Evolutionary conservation across 208 protist species (phyloP).

Genomic region (Leishmania amazonensis): DNA sequence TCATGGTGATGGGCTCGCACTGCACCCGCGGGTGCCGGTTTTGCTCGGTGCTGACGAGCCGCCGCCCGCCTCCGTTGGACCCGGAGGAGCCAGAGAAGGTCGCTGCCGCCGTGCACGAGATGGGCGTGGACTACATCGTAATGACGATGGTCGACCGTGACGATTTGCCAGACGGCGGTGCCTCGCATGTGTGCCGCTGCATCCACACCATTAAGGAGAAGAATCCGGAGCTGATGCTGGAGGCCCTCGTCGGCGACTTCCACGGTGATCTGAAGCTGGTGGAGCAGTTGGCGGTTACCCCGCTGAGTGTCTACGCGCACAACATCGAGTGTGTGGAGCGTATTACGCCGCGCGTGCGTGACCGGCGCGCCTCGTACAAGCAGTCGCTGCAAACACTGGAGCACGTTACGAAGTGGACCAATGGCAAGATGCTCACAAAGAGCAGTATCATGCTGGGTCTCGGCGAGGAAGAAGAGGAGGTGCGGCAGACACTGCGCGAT

Average conservation of each 20-base stretch:
- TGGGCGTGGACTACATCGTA: constrained; percentile 99
- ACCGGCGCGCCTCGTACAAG: constrained; percentile 94
- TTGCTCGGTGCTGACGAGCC: constrained; percentile 97
- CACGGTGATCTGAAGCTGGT: constrained; percentile 86
- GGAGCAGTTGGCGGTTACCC: constrained; percentile 88
- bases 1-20: constrained; percentile 98
- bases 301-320: constrained; percentile 98
- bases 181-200: constrained; percentile 92
- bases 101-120: constrained; percentile 92
- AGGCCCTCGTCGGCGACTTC: constrained; percentile 98
- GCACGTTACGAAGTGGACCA: constrained; percentile 84
- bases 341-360: constrained; percentile 91
- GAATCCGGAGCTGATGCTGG: constrained; percentile 85
- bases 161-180: constrained; percentile 95
- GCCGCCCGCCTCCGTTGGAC: constrained; percentile 94
- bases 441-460: constrained; percentile 98
- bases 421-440: constrained; percentile 95
- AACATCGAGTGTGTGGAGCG: constrained; percentile 98
- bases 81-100: constrained; percentile 94
- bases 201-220: constrained; percentile 89
- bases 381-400: constrained; percentile 96
- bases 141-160: constrained; percentile 98
- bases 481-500: constrained; percentile 95
- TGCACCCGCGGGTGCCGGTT: constrained; percentile 98
- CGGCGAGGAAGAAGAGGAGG: constrained; percentile 96